These are phyloP conservation scores for Rhizophora mangle DNA, from an alignment of 345 rosid species.

Conservation along the genomic window DNA sequence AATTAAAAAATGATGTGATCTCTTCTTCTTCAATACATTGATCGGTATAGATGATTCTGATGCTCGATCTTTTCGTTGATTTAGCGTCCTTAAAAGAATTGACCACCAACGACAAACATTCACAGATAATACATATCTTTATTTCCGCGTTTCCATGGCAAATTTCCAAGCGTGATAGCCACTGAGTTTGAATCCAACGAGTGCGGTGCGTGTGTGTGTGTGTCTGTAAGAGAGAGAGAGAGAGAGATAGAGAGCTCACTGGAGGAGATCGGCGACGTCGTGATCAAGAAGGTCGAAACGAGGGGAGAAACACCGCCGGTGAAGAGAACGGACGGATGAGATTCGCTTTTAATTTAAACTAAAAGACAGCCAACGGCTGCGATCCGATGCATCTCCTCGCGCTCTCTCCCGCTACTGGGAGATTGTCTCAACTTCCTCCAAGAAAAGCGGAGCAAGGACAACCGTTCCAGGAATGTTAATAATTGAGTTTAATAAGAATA, in stretches of 20 bases:
- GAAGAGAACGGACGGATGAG: not conserved
- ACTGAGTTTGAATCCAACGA: not conserved
- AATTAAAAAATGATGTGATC: too few species aligned
- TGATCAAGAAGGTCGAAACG: slow-evolving; percentile 24
- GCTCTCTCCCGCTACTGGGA: not conserved
- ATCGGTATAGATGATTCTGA: too few species aligned
- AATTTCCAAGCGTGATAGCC: not conserved
- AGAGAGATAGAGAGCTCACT: slow-evolving; percentile 20
- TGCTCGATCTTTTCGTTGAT: too few species aligned
- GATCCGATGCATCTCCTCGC: not conserved
- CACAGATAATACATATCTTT: too few species aligned
- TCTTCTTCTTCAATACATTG: too few species aligned
- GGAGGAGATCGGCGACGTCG: slow-evolving; percentile 5
- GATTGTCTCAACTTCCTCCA: not conserved
- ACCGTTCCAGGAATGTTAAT: not conserved
- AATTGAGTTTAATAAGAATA: too few species aligned
- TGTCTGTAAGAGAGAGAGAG: not conserved
- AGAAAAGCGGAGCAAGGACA: not conserved
- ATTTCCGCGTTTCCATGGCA: too few species aligned
- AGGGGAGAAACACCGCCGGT: slow-evolving; percentile 20
- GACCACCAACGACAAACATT: too few species aligned
- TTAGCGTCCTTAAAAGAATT: too few species aligned
- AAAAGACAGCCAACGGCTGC: not conserved
- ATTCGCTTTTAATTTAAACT: not conserved
- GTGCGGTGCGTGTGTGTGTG: not conserved